Evolutionary conservation across 2,329 filamentous ascomycete species (phyloP), one percentile per base, ranked within the genome.

Genomic region (Ophiocordyceps camponoti-saundersi): DNA sequence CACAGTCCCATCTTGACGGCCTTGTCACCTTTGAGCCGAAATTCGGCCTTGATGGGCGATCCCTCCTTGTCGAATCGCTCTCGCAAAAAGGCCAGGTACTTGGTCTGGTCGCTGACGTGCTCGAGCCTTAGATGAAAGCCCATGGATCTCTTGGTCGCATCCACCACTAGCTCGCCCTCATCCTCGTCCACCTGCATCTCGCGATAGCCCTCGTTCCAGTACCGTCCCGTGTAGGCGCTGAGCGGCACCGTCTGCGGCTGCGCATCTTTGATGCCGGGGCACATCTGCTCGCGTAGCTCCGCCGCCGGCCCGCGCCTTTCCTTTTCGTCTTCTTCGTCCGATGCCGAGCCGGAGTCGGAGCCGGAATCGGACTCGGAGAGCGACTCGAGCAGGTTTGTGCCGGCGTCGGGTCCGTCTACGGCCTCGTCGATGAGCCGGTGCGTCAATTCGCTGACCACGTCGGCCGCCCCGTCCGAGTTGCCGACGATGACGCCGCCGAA

Each of bases 141-240:
- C 45, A 57, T 49, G 0, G 59, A 59, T 1, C 57, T 54, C 29
- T 59, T 57, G 18, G 48, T 51, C 2, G 56, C 56, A 8, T 60
- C 55, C 6, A 61, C 50, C n/a, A 53, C 56, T 0, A 59, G 47
- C 1, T 16, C 22, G 0, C 48, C 48, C 3, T 53, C 46, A 30
- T 48, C 53, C 13, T 52, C 44, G 20, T 56, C 46, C 0, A 61
- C 51, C 0, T 13, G 46, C 45, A 61, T 49, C 2, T 32, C 44
- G n/a, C 46, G 53, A 45, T 59, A 61, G 1, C 59, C 58, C 1
- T 49, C 39, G n/a, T 57, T 53, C 52, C 52, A 53, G 30, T 56
- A 59, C 8, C 46, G 44, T 10, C 58, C 58, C 0, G 42, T 44
- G 39, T 58, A 59, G 1, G 48, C 47, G 8, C 13, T 26, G 1